phyloP scores from a whole-genome alignment of 2,329 filamentous ascomycete genomes.

The Chrysosporium keratinophilum region DNA sequence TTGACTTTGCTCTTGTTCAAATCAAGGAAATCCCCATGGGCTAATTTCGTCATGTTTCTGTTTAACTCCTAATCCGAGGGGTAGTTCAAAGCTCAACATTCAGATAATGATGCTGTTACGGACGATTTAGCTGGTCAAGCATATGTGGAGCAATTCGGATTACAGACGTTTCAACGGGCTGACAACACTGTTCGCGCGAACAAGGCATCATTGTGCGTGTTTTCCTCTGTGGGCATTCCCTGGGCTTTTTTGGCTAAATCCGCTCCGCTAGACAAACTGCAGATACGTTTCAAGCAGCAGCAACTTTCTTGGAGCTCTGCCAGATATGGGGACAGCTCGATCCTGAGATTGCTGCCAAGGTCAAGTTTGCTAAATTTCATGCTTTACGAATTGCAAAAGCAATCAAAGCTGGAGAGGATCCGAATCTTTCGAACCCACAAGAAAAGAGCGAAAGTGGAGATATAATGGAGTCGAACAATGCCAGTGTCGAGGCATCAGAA shows the following conservation, averaged over 20 bases:
- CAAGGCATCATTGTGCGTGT: conserved; percentile 65
- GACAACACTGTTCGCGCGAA: conserved; percentile 72
- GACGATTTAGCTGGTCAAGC: conserved; percentile 81
- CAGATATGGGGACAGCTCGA: conserved; percentile 73
- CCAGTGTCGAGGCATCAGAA: conserved; percentile 45
- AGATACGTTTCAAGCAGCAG: conserved; percentile 84
- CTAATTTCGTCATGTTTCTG: conserved; percentile 5
- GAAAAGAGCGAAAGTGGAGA: conserved; percentile 42
- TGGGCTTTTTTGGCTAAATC: not conserved
- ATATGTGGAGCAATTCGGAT: conserved; percentile 87
- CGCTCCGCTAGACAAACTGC: conserved; percentile 61
- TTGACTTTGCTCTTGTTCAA: not conserved
- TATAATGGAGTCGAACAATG: conserved; percentile 52
- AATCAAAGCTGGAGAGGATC: conserved; percentile 79
- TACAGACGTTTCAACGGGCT: conserved; percentile 76
- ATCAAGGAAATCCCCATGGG: conserved; percentile 1
- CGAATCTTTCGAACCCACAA: conserved; percentile 74
- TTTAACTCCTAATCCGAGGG: not conserved
- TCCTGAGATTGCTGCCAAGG: conserved; percentile 67
- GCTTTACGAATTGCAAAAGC: conserved; percentile 83
- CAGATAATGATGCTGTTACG: conserved; percentile 67
- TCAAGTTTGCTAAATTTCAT: conserved; percentile 95
- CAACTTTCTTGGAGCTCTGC: conserved; percentile 81
- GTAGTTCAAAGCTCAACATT: conserved; percentile 61
- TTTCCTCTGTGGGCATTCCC: not conserved